Evolutionary conservation across 208 protist genomes (phyloP), one percentile per base, ranked within the genome.

Genomic region (Willaertia magna): DNA sequence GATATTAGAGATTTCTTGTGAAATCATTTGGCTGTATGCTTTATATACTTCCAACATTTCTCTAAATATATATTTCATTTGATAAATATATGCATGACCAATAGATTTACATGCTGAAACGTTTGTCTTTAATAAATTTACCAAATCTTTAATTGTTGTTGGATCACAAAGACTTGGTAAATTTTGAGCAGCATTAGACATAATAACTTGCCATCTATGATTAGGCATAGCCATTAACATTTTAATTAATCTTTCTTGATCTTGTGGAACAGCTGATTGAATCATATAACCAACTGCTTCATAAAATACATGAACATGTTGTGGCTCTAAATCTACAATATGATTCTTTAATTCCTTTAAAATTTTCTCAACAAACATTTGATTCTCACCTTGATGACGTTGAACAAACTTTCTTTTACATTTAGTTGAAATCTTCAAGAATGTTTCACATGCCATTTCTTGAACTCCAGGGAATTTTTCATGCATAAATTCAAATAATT

Each of bases 401-500:
- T 85, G 49, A 4, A 96, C 96, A 96, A 98, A 98, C 67, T 90
- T 91, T 18, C 89, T 87, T 44, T 92, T 90, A 74, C 98, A 98
- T 85, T 97, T 94, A 49, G 97, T 91, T 20, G 95, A 92, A 75
- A 99, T 97, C 90, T 99, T 99, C 74, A 99, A 90, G 85, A 99
- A 99, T 0, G 98, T 99, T 86, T 99, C 98, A 87, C 99, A 87
- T 89, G 97, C 95, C 98, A 99, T 99, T 89, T 99, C 98, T 90
- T 99, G 97, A 47, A 99, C 98, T 40, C 98, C 98, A 6, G 95
- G 95, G 89, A 99, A 97, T 40, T 91, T 92, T 87, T 98, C 98
- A 76, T 98, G 94, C 98, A 99, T 99, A 88, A 99, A 99, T 88
- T 99, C 97, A 87, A 99, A 98, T 12, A 99, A 93, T 89, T 99